A percentile compares a stretch with the other conserved stretches of the same genome.
phyloP scores from a whole-genome alignment of 371 early-diverging fungal species.

The Actinomortierella wolfii region DNA sequence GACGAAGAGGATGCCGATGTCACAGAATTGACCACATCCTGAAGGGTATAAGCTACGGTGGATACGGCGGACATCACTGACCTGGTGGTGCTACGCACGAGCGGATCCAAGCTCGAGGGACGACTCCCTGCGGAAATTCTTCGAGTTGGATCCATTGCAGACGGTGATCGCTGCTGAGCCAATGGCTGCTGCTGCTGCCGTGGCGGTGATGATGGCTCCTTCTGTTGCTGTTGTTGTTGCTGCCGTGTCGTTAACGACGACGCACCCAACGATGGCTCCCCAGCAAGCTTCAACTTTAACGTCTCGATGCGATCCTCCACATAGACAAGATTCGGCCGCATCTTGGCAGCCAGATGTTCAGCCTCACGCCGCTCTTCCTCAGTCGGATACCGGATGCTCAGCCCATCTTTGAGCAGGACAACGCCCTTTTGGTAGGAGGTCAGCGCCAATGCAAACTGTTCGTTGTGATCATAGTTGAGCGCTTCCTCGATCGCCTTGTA shows the following conservation, averaged over 20 bases:
- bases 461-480: slow-evolving; percentile 17
- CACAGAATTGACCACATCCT: no score
- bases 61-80: not conserved
- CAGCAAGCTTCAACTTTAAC: slow-evolving; percentile 8
- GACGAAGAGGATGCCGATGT: no score
- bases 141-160: slow-evolving; percentile 3
- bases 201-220: not conserved
- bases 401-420: slow-evolving; percentile 25
- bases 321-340: slow-evolving; percentile 47
- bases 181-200: slow-evolving; percentile 6
- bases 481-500: slow-evolving; percentile 24
- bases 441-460: slow-evolving; percentile 20
- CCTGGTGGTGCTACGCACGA: not conserved
- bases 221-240: not conserved
- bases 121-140: slow-evolving; percentile 4
- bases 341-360: slow-evolving; percentile 49
- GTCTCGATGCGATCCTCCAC: slow-evolving; percentile 46
- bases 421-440: slow-evolving; percentile 18
- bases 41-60: no score
- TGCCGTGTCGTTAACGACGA: not conserved
- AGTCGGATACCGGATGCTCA: slow-evolving; percentile 31
- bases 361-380: slow-evolving; percentile 38
- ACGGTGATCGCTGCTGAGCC: slow-evolving; percentile 19
- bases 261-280: no score
- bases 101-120: not conserved